phyloP scores from a whole-genome alignment of 2,329 filamentous ascomycete species.

The Colletotrichum kahawae region DNA sequence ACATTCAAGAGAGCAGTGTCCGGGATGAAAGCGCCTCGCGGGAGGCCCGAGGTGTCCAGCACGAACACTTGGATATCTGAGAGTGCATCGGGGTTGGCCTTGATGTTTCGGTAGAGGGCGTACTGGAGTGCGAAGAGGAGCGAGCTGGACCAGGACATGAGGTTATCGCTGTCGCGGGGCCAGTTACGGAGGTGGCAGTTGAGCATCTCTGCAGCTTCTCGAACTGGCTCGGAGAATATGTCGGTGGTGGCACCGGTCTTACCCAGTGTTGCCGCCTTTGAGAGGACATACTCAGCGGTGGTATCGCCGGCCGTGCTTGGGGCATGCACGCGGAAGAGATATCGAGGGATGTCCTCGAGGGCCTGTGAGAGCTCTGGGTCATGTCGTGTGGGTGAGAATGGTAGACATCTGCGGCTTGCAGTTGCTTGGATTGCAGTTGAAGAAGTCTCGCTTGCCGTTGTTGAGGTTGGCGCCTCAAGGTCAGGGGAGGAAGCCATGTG shows the following conservation, averaged over 20 bases:
- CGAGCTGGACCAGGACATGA: slow-evolving; percentile 1
- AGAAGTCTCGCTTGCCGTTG: neutral
- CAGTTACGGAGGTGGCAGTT: neutral
- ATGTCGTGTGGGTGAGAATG: neutral
- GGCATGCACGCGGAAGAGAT: neutral
- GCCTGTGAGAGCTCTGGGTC: neutral
- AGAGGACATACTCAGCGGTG: neutral
- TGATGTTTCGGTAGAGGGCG: neutral
- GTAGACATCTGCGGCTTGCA: neutral
- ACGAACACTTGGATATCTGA: neutral
- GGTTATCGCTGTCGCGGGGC: neutral
- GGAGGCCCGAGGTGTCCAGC: neutral
- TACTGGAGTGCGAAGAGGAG: neutral
- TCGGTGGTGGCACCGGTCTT: neutral
- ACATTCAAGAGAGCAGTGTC: neutral
- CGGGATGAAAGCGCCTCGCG: neutral
- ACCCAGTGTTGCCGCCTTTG: neutral
- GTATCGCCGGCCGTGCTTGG: neutral
- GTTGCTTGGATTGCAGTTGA: neutral
- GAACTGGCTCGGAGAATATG: neutral
- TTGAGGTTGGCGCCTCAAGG: neutral
- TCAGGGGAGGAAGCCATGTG: neutral
- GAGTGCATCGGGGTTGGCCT: neutral
- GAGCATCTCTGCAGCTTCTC: neutral
- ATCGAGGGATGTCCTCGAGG: neutral